These are phyloP conservation scores for Solanum habrochaites DNA, from an alignment of 257 asterid genomes.

Conservation along the genomic window DNA sequence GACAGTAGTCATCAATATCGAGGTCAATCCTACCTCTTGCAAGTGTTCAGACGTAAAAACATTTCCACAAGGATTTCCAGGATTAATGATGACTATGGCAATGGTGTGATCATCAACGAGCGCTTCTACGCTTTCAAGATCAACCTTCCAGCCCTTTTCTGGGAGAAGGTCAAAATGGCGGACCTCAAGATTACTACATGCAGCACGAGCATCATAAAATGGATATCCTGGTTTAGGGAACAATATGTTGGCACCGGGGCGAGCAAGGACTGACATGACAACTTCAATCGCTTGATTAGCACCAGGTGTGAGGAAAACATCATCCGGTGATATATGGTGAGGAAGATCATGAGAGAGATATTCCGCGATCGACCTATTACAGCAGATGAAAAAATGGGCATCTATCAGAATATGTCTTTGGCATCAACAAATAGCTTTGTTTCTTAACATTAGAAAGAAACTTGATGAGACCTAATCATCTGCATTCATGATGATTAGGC, in stretches of 20 bases:
- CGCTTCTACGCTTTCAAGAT: constrained; percentile 60
- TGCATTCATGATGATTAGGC: neutral
- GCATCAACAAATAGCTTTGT: neutral
- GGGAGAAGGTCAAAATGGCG: constrained; percentile 76
- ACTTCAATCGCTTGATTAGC: constrained; percentile 1
- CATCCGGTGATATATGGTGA: constrained; percentile 27
- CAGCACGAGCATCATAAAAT: constrained; percentile 54
- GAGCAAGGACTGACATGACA: constrained; percentile 44
- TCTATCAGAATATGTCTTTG: neutral
- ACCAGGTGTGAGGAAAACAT: neutral
- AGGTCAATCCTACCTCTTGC: constrained; percentile 38
- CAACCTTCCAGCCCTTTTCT: constrained; percentile 70
- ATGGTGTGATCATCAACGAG: constrained; percentile 65
- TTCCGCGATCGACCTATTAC: constrained; percentile 60
- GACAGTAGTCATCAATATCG: neutral
- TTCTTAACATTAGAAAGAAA: neutral
- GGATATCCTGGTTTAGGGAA: constrained; percentile 74
- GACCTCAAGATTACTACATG: constrained; percentile 34
- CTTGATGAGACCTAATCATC: neutral
- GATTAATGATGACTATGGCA: constrained; percentile 79
- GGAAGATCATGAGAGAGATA: constrained; percentile 70
- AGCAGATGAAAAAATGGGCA: neutral
- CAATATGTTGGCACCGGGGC: constrained; percentile 67
- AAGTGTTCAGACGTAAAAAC: constrained; percentile 65
- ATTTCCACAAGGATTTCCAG: constrained; percentile 96